These are phyloP conservation scores for Acanthamoeba healyi DNA, from an alignment of 208 protist species.

Conservation along the genomic window DNA sequence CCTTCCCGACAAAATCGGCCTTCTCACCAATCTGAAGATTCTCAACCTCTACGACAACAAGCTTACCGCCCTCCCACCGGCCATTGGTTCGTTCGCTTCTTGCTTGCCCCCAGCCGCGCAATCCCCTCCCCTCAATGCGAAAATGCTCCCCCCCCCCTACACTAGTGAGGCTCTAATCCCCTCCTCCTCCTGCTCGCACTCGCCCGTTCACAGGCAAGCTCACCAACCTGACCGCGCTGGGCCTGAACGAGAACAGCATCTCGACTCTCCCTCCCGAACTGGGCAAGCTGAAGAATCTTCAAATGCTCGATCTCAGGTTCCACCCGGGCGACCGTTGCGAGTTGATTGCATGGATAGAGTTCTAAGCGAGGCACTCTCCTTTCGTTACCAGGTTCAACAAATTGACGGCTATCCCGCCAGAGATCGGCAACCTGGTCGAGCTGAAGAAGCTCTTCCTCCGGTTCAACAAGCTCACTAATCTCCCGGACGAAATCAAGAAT, in stretches of 20 bases:
- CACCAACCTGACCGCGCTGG: slow-evolving; percentile 55
- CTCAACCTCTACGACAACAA: slow-evolving; percentile 77
- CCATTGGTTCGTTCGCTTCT: slow-evolving; percentile 3
- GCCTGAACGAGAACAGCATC: slow-evolving; percentile 73
- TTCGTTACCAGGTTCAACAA: slow-evolving; percentile 48
- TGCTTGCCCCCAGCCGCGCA: too few species aligned
- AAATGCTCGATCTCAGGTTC: slow-evolving; percentile 55
- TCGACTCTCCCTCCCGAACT: slow-evolving; percentile 54
- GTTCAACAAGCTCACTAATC: slow-evolving; percentile 78
- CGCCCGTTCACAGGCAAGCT: slow-evolving; percentile 26
- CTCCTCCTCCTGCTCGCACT: neutral
- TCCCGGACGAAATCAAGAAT: slow-evolving; percentile 75
- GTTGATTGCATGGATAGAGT: neutral
- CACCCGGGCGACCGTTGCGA: neutral
- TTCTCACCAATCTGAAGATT: slow-evolving; percentile 56
- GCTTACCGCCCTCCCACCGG: slow-evolving; percentile 52
- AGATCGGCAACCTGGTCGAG: slow-evolving; percentile 60
- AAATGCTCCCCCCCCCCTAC: too few species aligned
- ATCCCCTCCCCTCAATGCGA: too few species aligned
- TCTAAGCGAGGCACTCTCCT: neutral
- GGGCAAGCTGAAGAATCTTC: slow-evolving; percentile 64
- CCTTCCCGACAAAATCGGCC: slow-evolving; percentile 63
- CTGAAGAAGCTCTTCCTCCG: slow-evolving; percentile 77
- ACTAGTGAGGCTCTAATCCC: neutral
- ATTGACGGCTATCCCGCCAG: slow-evolving; percentile 50